Base-by-base conservation (phyloP, 768 basidiomycete species). In the Mycena maculata region DNA sequence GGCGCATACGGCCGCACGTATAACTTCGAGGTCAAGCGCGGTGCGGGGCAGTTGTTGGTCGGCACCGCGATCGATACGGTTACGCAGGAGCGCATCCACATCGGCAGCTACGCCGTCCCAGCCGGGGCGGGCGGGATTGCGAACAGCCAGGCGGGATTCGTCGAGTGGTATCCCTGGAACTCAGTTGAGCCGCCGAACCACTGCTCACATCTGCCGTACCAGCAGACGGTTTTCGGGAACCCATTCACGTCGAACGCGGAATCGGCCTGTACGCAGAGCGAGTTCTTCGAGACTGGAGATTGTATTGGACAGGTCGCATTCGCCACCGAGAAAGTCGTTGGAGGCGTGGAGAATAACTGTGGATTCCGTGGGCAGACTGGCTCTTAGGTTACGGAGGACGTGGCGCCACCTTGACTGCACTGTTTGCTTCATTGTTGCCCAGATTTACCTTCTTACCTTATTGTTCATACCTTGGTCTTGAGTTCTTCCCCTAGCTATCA, bases 151-250 rank as follows among this genome's bases (percentile, higher is more conserved):
- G 50, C 3, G 6, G 67, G 67, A 8, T 63, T 68, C 41, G 67
- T 68, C 13, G 67, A 68, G 67, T 68, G 62, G 60, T 63, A 49
- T 30, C 61, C 61, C 20, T 68, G 66, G 66, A 67, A 67, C 33
- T 7, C 20, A 15, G 52, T 30, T 7, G 54, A 33, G 20, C 52
- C 41, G 9, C 20, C 48, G 36, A 27, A 56, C 33, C 36, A 60
- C 50, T 60, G 57, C 50, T 31, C 50, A 7, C n/a, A 25, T 4
- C 58, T 67, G 20, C 65, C 60, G 41, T 61, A 39, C 38, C 48
- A 52, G 42, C 20, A 22, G 10, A 52, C 38, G 3, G 13, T 61
- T 50, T 67, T 67, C 23, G 59, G 65, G 2, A 49, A 27, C 25
- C 63, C 63, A 4, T 38, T 9, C 44, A 57, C 63, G 20, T 42